Conservation (phyloP, 805 yeast species). For the Metschnikowia peoriensis region DNA sequence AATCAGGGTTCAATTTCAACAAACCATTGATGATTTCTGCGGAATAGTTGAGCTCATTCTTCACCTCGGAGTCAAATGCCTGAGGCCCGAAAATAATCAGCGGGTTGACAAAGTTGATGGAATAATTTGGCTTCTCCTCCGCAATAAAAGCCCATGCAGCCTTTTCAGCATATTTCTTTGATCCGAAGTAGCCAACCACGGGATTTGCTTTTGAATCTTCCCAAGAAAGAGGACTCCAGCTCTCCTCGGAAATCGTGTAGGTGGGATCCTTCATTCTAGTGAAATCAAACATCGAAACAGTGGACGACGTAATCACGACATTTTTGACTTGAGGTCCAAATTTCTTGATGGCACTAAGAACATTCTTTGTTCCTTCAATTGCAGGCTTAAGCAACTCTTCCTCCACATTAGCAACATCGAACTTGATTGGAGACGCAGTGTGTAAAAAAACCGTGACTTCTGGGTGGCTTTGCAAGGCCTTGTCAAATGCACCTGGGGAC, state of each 20-base stretch:
- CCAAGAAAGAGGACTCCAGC: conserved; percentile 18
- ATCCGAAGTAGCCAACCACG: conserved; percentile 45
- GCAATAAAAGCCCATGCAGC: conserved; percentile 28
- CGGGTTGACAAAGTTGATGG: conserved; percentile 30
- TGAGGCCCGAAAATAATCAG: conserved; percentile 23
- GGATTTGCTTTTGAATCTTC: conserved; percentile 32
- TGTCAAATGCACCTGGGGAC: too few relatives aligned
- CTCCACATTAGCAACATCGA: too few relatives aligned
- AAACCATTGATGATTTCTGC: conserved; percentile 42
- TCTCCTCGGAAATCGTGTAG: conserved; percentile 11
- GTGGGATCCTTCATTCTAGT: conserved; percentile 10
- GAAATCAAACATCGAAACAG: conserved; percentile 45
- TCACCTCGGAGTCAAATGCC: conserved; percentile 25
- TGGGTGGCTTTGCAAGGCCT: too few relatives aligned
- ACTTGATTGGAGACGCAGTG: too few relatives aligned
- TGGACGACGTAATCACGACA: conserved; percentile 51
- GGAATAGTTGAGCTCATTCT: conserved; percentile 31
- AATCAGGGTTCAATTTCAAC: conserved; percentile 25
- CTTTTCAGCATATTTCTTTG: too few relatives aligned
- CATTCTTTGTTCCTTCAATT: too few relatives aligned
- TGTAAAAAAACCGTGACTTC: too few relatives aligned
- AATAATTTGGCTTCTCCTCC: conserved; percentile 30
- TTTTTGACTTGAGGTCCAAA: conserved; percentile 35
- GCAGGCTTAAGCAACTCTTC: too few relatives aligned
- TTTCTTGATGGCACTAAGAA: conserved; percentile 48